Base-by-base conservation (phyloP, 164 flowering plant species). In the Berberis vulgaris region DNA sequence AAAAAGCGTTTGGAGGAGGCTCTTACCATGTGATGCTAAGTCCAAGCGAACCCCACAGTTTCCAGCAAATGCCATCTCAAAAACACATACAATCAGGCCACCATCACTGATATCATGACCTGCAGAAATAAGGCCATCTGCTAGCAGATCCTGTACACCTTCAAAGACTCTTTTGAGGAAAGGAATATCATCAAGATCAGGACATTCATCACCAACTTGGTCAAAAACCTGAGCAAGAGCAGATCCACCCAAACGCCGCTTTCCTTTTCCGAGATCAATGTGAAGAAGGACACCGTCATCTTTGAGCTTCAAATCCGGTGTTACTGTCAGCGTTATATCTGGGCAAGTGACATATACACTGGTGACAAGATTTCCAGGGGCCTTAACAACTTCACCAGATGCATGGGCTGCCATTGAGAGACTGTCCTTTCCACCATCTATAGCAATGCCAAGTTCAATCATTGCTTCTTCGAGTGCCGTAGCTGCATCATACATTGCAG, bases 21-120 rank as follows among this genome's bases (percentile, higher is more conserved):
- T 77, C 49, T 68, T 74, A 11, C 81, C 88, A 8, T 60, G 59
- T 41, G 96, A 80, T 45, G 59, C 55, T 77, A 93, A 75, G 72
- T 86, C 79, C 72, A 93, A 62, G 44, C 0, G 41, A 62, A 90
- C 55, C 2, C 97, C 98, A 72, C 87, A 84, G 67, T 93, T 90
- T n/a, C 98, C 98, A 57, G 95, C 89, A 82, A 93, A 93, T 47
- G 95, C 94, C 98, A 93, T 93, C 78, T 93, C 97, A 42, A 88
- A 73, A 42, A 76, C 68, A 61, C 80, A 73, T 1, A 87, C 87
- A 57, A 90, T 66, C 65, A 88, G 59, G 47, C 97, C 98, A 67
- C 98, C 97, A 78, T 90, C 98, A 80, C 96, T 93, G 26, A 93
- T 76, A 68, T 93, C 98, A 80, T 93, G 98, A 40, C 97, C 97